These are phyloP conservation scores for Mycena sp. DNA, from an alignment of 1,284 basidiomycete species.

Conservation along the genomic window DNA sequence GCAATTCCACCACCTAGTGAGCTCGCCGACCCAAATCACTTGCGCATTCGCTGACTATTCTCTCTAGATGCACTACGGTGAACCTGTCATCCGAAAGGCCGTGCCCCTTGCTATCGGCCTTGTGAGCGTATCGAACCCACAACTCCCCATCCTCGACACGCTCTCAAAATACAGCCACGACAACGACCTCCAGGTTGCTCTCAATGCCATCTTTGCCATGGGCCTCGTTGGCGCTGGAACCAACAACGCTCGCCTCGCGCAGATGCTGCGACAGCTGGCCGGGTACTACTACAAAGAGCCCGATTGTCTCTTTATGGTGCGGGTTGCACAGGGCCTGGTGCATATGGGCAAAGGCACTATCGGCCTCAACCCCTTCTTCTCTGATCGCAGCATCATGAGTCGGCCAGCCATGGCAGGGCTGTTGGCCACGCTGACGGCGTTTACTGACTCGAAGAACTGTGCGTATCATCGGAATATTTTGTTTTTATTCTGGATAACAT, in stretches of 20 bases:
- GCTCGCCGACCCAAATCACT: conserved; percentile 37
- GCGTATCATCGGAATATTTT: conserved; percentile 47
- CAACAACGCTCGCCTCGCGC: conserved; percentile 96
- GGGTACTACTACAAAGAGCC: conserved; percentile 98
- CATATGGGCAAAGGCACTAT: conserved; percentile 99
- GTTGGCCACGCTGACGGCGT: conserved; percentile 88
- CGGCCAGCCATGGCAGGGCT: conserved; percentile 93
- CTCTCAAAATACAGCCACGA: conserved; percentile 99
- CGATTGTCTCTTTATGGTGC: conserved; percentile 96
- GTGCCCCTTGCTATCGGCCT: conserved; percentile 98
- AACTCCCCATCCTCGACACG: conserved; percentile 95
- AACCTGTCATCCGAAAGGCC: conserved; percentile 90
- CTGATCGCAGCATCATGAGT: conserved; percentile 91
- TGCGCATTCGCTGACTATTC: conserved; percentile 8
- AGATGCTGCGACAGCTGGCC: conserved; percentile 97
- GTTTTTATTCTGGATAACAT: conserved; percentile 8
- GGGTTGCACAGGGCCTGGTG: conserved; percentile 95
- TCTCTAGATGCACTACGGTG: conserved; percentile 96
- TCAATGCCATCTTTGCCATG: conserved; percentile 99
- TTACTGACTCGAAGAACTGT: conserved; percentile 95
- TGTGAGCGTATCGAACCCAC: conserved; percentile 95
- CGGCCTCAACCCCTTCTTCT: conserved; percentile 98
- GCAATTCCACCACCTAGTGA: conserved; percentile 93
- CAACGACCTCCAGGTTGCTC: conserved; percentile 94
- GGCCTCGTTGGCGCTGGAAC: conserved; percentile 98